Conservation (phyloP, 2,329 filamentous ascomycete species). For the Whalleya microplaca region DNA sequence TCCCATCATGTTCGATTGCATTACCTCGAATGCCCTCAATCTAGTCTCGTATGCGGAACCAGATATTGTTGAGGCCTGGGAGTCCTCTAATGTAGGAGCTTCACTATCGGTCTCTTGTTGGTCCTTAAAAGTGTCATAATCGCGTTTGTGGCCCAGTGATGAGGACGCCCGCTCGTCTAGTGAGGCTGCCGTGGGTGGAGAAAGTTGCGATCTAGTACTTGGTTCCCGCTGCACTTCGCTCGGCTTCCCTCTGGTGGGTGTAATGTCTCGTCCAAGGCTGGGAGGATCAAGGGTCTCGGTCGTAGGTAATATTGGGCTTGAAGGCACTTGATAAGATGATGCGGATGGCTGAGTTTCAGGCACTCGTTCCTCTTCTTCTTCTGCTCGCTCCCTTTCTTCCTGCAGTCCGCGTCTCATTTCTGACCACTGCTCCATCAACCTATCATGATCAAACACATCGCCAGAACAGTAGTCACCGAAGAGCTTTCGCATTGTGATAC, state of each 20-base stretch:
- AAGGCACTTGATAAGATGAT: neutral
- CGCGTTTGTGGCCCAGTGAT: slow-evolving; percentile 5
- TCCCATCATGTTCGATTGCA: slow-evolving; percentile 30
- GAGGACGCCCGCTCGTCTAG: neutral
- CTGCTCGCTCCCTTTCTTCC: slow-evolving; percentile 1
- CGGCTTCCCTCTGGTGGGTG: neutral
- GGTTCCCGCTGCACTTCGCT: neutral
- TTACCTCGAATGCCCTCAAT: slow-evolving; percentile 36
- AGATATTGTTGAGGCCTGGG: slow-evolving; percentile 39
- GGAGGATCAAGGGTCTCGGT: neutral
- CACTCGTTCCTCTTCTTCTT: slow-evolving; percentile 24
- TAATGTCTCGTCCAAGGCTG: neutral
- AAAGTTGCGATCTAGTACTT: neutral
- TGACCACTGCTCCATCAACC: slow-evolving; percentile 51
- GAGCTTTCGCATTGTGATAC: slow-evolving; percentile 65
- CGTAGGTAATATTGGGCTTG: slow-evolving; percentile 3
- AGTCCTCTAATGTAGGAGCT: slow-evolving; percentile 26
- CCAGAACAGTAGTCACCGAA: slow-evolving; percentile 73
- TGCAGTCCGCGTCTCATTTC: slow-evolving; percentile 3
- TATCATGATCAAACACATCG: slow-evolving; percentile 66
- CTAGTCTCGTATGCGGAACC: slow-evolving; percentile 35
- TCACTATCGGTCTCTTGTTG: neutral
- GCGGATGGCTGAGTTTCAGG: slow-evolving; percentile 20
- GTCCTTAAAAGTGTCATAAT: slow-evolving; percentile 10
- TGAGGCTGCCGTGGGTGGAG: neutral